Evolutionary conservation across 2,329 filamentous ascomycete genomes (phyloP).

Genomic region (Aureobasidium mangrovei): DNA sequence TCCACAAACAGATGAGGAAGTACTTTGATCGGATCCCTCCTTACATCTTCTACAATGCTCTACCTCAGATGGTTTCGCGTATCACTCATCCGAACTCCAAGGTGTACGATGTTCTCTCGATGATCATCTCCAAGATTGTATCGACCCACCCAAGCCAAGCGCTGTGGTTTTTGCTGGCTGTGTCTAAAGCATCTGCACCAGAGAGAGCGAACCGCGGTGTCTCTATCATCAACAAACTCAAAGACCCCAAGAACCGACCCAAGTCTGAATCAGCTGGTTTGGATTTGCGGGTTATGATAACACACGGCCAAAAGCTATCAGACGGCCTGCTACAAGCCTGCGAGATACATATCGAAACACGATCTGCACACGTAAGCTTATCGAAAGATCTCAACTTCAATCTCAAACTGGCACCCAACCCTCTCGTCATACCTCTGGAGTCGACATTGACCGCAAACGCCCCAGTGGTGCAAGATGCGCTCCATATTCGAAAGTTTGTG

Average conservation of each 20-base stretch:
- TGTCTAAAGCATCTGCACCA: slow-evolving; percentile 69
- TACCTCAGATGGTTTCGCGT: slow-evolving; percentile 91
- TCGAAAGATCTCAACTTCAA: slow-evolving; percentile 73
- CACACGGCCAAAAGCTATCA: slow-evolving; percentile 71
- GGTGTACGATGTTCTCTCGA: slow-evolving; percentile 67
- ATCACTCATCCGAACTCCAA: slow-evolving; percentile 77
- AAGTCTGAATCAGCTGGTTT: slow-evolving; percentile 44
- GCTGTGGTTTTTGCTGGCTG: slow-evolving; percentile 80
- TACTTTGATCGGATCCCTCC: slow-evolving; percentile 64
- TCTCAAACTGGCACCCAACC: slow-evolving; percentile 70
- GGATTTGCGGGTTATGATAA: slow-evolving; percentile 64
- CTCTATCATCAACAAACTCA: slow-evolving; percentile 26
- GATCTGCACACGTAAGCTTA: slow-evolving; percentile 66
- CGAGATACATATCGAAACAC: slow-evolving; percentile 64
- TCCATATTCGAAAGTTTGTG: slow-evolving; percentile 62
- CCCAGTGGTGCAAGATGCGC: slow-evolving; percentile 60
- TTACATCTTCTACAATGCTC: slow-evolving; percentile 70
- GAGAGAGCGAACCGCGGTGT: slow-evolving; percentile 54
- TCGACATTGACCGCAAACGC: slow-evolving; percentile 73
- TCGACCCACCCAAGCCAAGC: slow-evolving; percentile 81
- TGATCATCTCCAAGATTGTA: slow-evolving; percentile 81
- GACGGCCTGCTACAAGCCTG: slow-evolving; percentile 75
- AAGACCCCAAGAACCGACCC: slow-evolving; percentile 47
- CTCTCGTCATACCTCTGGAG: slow-evolving; percentile 83
- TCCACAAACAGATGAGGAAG: slow-evolving; percentile 71